Base-by-base conservation (phyloP, 2,329 filamentous ascomycete genomes). In the Aschersonia sp. region DNA sequence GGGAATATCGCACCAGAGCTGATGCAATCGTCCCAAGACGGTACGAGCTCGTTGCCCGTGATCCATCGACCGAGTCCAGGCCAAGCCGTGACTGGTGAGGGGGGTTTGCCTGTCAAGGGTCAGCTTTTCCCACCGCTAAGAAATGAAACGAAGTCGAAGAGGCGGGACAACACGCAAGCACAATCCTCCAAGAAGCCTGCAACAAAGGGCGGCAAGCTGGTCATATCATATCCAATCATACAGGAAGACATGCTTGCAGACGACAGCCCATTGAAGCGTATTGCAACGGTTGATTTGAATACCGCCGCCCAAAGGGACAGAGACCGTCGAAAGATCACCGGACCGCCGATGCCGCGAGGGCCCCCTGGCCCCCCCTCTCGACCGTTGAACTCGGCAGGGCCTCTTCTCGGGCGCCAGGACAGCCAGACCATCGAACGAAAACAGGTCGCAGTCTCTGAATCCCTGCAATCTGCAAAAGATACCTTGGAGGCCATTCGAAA, bases 161-260 rank as follows among this genome's bases (percentile, higher is more conserved):
- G 42, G 47, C 50, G 45, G 37, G 49, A 45, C 49, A 50, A 43
- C 22, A 6, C 10, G 41, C 49, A 49, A 54, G 50, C 44, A 47
- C 46, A 51, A 51, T 45, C 51, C 12, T 48, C 52, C 4, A 66
- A 62, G 48, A 61, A 56, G 47, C 49, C 54, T 32, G 53, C 31
- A 8, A 48, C 45, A 22, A 58, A 63, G 30, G 58, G 57, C 5
- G 65, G 63, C 6, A 74, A 68, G 48, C 52, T 72, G 14, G 55
- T 57, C 5, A 78, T 78, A 35, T 77, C 74, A 9, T 62, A 66
- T 10, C 74, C 75, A 1, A 65, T 77, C 37, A 53, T 74, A 10
- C 49, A 46, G 35, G 56, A 64, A 14, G 51, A 53, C 44, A 58
- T 8, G 8, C 29, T 46, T 6, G 30, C 56, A 29, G 62, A 61